These are phyloP conservation scores for Lunularia cruciata DNA, from an alignment of 225 moss, liverwort and hornwort species.

Conservation along the genomic window DNA sequence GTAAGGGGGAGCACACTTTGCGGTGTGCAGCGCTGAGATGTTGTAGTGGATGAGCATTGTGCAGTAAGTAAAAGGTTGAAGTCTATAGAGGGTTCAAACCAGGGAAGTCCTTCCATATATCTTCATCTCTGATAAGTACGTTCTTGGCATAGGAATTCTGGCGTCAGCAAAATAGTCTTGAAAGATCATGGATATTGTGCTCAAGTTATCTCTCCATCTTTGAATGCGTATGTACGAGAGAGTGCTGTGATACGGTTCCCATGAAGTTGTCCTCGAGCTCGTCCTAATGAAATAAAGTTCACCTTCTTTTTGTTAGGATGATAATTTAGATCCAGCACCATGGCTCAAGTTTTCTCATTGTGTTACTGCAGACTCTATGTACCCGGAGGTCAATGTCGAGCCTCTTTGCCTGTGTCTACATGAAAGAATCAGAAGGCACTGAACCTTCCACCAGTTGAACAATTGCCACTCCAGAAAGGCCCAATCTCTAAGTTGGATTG, in stretches of 20 bases:
- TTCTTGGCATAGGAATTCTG: constrained; percentile 38
- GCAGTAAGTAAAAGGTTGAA: constrained; percentile 32
- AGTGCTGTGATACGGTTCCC: constrained; percentile 29
- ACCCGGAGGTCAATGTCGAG: too few species aligned
- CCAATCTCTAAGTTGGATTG: too few species aligned
- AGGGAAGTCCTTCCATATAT: constrained; percentile 29
- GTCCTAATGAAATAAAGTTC: constrained; percentile 39
- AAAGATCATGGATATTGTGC: constrained; percentile 32
- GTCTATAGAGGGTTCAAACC: constrained; percentile 19
- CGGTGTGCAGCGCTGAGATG: constrained; percentile 26
- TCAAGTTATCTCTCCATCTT: constrained; percentile 32
- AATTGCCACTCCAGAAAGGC: too few species aligned
- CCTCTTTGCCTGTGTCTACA: too few species aligned
- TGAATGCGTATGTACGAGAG: constrained; percentile 44
- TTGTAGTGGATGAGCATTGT: constrained; percentile 34
- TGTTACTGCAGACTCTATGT: too few species aligned
- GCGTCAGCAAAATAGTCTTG: constrained; percentile 23
- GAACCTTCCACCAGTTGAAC: too few species aligned
- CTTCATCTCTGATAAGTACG: constrained; percentile 39
- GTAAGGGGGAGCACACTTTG: constrained; percentile 36
- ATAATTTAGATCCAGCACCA: constrained; percentile 41
- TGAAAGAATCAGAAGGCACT: too few species aligned
- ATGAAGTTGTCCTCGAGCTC: constrained; percentile 40
- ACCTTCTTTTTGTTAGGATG: constrained; percentile 32
- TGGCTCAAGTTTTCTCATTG: too few species aligned